Base-by-base conservation (phyloP, 768 basidiomycete genomes). In the Boletus rubescentipes region DNA sequence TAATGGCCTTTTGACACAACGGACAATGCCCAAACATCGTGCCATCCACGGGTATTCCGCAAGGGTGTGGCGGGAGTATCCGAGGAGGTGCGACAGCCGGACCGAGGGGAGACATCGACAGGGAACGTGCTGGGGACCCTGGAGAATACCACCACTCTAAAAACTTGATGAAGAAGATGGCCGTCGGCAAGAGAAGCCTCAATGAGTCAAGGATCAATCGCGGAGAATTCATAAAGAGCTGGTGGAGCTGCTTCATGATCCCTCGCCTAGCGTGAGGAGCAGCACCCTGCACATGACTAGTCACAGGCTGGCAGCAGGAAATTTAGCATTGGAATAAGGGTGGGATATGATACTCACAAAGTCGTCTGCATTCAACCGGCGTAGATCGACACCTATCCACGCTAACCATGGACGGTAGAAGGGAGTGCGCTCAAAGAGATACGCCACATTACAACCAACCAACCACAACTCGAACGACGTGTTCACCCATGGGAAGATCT, bases 71-170 rank as follows among this genome's bases (percentile, higher is more conserved):
- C 31, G 77, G 77, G 29, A 91, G 80, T 63, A 90, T 81, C 59
- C 77, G 79, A 40, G 91, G 94, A 14, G 91, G 91, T 58, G 89
- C 87, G 39, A 91, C 79, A 2, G 82, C 77, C 29, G 86, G 89
- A 8, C 85, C 89, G 47, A 81, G 79, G 30, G 73, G 75, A 11
- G 83, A 84, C 31, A 77, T 77, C 9, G 83, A 79, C 49, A 91
- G 72, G n/a, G 83, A 83, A 37, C 85, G 83, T 16, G 89, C 91
- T 4, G 89, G 94, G 11, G 92, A 97, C 40, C 81, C 81, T 20
- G 97, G 94, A 5, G 93, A 95, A 67, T 98, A 98, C 94, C 96
- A 99, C 94, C 97, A 99, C 72, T 98, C 94, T 42, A 97, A 77
- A 72, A 98, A 95, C 71, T 94, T 96, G 76, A 99, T 78, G 67